Evolutionary conservation across 441 rosid genomes (phyloP), one percentile per base, ranked within the genome.

Genomic region (Geranium incanum): DNA sequence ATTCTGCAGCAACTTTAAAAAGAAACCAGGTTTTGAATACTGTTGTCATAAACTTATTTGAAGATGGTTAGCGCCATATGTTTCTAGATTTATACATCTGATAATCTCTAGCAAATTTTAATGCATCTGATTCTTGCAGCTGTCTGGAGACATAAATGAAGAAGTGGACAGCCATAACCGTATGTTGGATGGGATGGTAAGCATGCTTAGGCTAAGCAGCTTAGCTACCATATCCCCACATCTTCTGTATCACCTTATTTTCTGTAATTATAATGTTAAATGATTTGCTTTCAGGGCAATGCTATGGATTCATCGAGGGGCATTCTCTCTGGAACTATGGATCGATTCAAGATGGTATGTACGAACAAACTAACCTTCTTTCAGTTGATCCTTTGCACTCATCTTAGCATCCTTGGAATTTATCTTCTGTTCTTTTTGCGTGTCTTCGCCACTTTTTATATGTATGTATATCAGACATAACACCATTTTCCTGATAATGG

Each of bases 241-340:
- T 45, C 33, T 19, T 8, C 6, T 18, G 21, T 43, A 4, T 57
- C 23, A 48, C 41, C 65, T 65, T 69, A 59, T 36, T 19, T 68
- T 11, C 57, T 78, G 69, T 75, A 80, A 68, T 70, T 66, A 66
- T 19, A 75, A 28, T 72, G 67, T 68, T n/a, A 63, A 38, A 36
- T 73, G 39, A 28, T 48, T 70, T 73, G 39, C 75, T 78, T 75
- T 75, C 74, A 95, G 99, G 99, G 99, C 36, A 89, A 91, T 78
- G 95, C 89, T 73, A 95, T 93, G 99, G 99, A 95, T 87, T 68
- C 98, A 60, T 93, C 99, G 11, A 86, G 98, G 76, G 98, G 99
- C 68, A 45, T 89, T 59, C 89, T 93, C 45, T 93, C 98, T 5
- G 96, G 99, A 81, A 95, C 99, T 28, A 93, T 95, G 97, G 99